A percentile compares a stretch with the other conserved stretches of the same genome.
Conservation (phyloP, 2,329 filamentous ascomycete genomes). For the Neurospora crassa region DNA sequence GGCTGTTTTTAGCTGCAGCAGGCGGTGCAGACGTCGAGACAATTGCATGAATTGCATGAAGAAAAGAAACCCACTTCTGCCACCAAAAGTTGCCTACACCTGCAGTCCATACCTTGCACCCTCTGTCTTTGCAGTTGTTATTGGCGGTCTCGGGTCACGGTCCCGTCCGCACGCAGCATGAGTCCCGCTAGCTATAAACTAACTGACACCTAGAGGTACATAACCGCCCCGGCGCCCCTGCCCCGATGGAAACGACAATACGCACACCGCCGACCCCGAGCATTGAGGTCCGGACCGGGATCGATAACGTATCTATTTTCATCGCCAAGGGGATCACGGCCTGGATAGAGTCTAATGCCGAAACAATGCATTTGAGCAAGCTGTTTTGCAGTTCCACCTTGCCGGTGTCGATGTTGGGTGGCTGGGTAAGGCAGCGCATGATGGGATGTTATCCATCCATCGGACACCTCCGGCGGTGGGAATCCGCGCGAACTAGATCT, state of each 20-base stretch:
- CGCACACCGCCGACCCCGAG: neutral
- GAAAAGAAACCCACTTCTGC: neutral
- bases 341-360: neutral
- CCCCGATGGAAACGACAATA: neutral
- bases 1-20: neutral
- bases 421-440: neutral
- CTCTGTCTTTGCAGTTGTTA: neutral
- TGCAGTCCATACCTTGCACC: too few species aligned
- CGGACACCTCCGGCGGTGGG: neutral
- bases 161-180: neutral
- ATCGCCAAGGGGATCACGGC: neutral
- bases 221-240: neutral
- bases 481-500: neutral
- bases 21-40: neutral
- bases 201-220: neutral
- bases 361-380: neutral
- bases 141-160: neutral
- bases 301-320: neutral
- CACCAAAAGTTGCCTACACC: neutral
- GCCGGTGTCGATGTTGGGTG: neutral
- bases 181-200: neutral
- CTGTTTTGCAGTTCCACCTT: too few species aligned
- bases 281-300: neutral
- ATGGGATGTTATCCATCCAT: neutral
- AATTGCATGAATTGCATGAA: neutral